Percentiles rank a stretch among this genome's conserved stretches.
Conservation (phyloP, 2,329 filamentous ascomycete genomes). For the Aspergillus novofumigatus region DNA sequence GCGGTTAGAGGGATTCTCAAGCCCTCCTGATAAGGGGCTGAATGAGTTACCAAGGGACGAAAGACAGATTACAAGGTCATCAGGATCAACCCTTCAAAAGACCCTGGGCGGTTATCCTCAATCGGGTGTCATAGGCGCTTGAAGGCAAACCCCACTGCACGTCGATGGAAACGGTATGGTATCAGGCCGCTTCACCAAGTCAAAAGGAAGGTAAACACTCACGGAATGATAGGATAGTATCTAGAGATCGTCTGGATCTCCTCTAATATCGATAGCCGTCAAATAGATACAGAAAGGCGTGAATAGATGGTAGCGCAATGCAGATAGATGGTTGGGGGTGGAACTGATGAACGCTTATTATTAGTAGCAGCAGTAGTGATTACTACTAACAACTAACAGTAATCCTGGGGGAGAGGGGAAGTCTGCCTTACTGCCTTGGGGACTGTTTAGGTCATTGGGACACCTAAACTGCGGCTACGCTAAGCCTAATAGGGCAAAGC, state of each 20-base stretch:
- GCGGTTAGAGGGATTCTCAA: neutral
- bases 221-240: constrained; percentile 3
- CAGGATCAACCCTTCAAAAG: constrained; percentile 2
- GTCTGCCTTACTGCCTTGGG: neutral
- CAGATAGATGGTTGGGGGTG: constrained; percentile 3
- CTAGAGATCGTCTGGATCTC: neutral
- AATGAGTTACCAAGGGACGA: neutral
- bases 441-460: neutral
- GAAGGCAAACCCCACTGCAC: constrained; percentile 14
- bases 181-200: neutral
- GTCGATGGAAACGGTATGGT: constrained; percentile 6
- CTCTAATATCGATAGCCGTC: neutral
- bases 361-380: constrained; percentile 6
- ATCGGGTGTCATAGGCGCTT: constrained; percentile 6
- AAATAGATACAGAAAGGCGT: neutral
- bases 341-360: constrained; percentile 13
- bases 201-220: constrained; percentile 7
- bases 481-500: neutral
- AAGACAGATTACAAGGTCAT: neutral
- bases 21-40: neutral
- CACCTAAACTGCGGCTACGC: neutral
- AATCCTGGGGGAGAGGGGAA: neutral
- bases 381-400: neutral
- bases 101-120: constrained; percentile 4
- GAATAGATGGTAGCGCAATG: neutral